Percentiles rank a stretch among this genome's conserved stretches.
Evolutionary conservation across 1,139 yeast species (phyloP).

Genomic region (Candida sp.): DNA sequence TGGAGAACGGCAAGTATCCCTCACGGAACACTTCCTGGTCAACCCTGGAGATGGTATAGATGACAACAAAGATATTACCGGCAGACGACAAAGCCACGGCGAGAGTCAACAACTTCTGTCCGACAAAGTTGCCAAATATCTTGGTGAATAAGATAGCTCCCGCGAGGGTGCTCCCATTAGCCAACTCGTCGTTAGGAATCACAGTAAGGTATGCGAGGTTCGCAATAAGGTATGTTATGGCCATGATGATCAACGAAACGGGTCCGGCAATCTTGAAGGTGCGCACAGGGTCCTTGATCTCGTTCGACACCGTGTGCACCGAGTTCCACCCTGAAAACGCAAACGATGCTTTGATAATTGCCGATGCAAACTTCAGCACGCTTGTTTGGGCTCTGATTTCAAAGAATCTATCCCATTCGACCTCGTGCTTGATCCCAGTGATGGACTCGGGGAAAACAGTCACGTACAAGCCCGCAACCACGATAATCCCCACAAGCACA

Average conservation of each 20-base stretch:
- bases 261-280: conserved; percentile 69
- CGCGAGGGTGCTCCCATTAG: conserved; percentile 56
- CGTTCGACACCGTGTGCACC: conserved; percentile 65
- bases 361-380: conserved; percentile 54
- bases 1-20: conserved; percentile 61
- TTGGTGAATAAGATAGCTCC: conserved; percentile 63
- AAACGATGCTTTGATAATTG: conserved; percentile 61
- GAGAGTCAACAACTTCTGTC: conserved; percentile 56
- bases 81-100: conserved; percentile 64
- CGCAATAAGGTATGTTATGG: conserved; percentile 55
- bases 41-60: conserved; percentile 62
- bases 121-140: conserved; percentile 55
- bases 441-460: conserved; percentile 43
- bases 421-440: conserved; percentile 44
- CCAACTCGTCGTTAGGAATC: conserved; percentile 56
- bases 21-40: conserved; percentile 70
- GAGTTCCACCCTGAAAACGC: conserved; percentile 70
- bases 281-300: conserved; percentile 59
- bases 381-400: conserved; percentile 32
- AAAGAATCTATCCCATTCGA: conserved; percentile 38
- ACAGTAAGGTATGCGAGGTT: conserved; percentile 62
- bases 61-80: conserved; percentile 65
- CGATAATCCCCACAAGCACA: conserved; percentile 49
- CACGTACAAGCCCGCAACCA: conserved; percentile 54
- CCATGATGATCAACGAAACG: conserved; percentile 48